Base-by-base conservation (phyloP, 1,284 basidiomycete genomes). In the Coriolopsis trogii region DNA sequence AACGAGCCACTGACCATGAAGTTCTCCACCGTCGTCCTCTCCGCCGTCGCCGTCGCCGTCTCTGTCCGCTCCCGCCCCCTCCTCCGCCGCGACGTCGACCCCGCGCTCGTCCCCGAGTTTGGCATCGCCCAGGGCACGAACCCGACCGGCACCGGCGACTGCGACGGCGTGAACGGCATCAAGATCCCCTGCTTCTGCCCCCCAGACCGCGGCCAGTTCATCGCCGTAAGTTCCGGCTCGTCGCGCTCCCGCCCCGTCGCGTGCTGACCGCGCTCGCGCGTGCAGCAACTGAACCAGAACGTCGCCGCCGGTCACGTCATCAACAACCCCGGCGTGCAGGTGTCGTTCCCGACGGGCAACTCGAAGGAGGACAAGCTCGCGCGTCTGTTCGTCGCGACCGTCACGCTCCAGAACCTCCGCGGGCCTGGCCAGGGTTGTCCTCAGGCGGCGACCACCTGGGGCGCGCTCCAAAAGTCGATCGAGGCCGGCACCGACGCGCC, bases 341-440 rank as follows among this genome's bases (percentile, higher is more conserved):
- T 87, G 10, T 73, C 76, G 3, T 87, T 86, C 76, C 85, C 85
- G 18, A 73, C 73, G 1, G 84, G 82, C 63, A 68, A 73, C 61
- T 84, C 79, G 33, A 73, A 73, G 52, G 72, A 69, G 16, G 81
- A 80, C 41, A 70, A 81, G 60, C 64, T 78, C 37, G 72, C 79
- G 1, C 80, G 85, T 28, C 69, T 87, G 44, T 71, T 78, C 58
- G 67, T 69, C 50, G 73, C 68, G 7, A 63, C 60, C 20, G 66
- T 67, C 38, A 69, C 73, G 8, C 67, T 68, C 45, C 68, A 75
- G 63, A 74, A 74, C 62, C 60, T 71, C 49, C 60, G 69, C 51
- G 73, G 73, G 3, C 63, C 68, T 7, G 73, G 73, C 25, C 41
- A 62, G 28, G 73, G 72, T 33, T 74, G 73, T 63, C 73, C 73